Percentiles rank a stretch among this genome's conserved stretches.
These are phyloP conservation scores for Pseudocercospora eumusae DNA, from an alignment of 2,329 filamentous ascomycete genomes.

Conservation along the genomic window DNA sequence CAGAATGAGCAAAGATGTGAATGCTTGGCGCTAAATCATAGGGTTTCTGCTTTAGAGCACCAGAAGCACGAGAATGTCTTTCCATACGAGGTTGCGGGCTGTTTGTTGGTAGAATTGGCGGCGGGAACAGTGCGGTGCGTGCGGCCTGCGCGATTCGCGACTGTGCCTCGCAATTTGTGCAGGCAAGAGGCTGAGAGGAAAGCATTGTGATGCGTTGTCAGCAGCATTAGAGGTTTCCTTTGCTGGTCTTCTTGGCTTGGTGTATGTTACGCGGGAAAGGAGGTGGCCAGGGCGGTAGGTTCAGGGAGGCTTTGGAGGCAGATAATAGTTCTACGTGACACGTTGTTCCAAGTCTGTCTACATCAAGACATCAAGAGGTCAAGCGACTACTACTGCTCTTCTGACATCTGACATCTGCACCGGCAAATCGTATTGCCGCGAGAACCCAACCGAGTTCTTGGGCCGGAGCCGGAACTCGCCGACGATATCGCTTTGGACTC, in stretches of 20 bases:
- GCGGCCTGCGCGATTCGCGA: not conserved
- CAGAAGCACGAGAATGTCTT: not conserved
- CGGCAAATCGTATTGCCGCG: slow-evolving; percentile 3
- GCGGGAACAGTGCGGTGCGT: not conserved
- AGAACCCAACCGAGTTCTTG: not conserved
- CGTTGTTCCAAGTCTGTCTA: no score
- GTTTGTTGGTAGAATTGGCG: not conserved
- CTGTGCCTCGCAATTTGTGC: slow-evolving; percentile 10
- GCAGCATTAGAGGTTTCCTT: not conserved
- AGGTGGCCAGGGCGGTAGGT: slow-evolving; percentile 5
- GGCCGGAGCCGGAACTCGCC: slow-evolving; percentile 1
- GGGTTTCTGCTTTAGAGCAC: not conserved
- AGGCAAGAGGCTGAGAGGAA: slow-evolving; percentile 13
- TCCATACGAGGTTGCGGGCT: not conserved
- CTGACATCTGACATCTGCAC: no score
- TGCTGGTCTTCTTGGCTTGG: not conserved
- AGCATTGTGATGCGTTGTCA: slow-evolving; percentile 9
- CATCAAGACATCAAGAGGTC: slow-evolving; percentile 4
- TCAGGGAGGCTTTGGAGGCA: slow-evolving; percentile 5
- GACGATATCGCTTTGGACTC: not conserved
- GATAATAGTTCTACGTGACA: slow-evolving; percentile 6
- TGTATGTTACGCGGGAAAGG: slow-evolving; percentile 4
- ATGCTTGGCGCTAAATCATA: not conserved
- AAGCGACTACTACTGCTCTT: slow-evolving; percentile 9
- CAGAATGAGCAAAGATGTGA: not conserved